Conservation (phyloP, 75 land plant species). For the Pinus albicaulis region DNA sequence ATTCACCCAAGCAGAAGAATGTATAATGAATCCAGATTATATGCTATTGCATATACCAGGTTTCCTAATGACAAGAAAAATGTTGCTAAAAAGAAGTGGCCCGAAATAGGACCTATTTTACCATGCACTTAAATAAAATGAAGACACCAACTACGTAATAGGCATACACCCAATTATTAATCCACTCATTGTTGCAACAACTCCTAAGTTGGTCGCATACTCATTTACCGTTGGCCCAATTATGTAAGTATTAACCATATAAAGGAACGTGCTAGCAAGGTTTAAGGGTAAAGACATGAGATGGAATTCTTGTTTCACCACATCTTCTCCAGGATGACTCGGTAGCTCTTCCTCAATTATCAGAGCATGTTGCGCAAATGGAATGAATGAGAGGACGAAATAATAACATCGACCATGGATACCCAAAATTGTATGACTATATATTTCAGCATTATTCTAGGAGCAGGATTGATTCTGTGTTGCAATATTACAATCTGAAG, state of each 20-base stretch:
- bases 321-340: constrained; percentile 12
- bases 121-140: constrained; percentile 92
- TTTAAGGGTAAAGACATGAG: constrained; percentile 51
- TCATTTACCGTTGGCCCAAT: constrained; percentile 61
- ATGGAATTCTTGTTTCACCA: constrained; percentile 29
- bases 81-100: constrained; percentile 77
- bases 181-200: constrained; percentile 85
- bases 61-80: constrained; percentile 76
- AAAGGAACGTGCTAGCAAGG: constrained; percentile 58
- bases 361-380: constrained; percentile 42
- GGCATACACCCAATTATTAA: constrained; percentile 92
- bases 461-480: no score
- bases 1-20: constrained; percentile 77
- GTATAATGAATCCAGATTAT: constrained; percentile 67
- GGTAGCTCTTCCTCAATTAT: constrained; percentile 26
- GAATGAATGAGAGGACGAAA: no score
- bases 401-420: no score
- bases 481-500: no score
- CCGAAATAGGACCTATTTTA: constrained; percentile 77
- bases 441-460: no score
- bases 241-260: constrained; percentile 75
- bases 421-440: no score
- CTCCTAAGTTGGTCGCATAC: constrained; percentile 76
- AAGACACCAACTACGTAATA: constrained; percentile 77
- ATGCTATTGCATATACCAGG: constrained; percentile 69